Evolutionary conservation across 768 basidiomycete species (phyloP).

Genomic region (Sutorius australiensis): DNA sequence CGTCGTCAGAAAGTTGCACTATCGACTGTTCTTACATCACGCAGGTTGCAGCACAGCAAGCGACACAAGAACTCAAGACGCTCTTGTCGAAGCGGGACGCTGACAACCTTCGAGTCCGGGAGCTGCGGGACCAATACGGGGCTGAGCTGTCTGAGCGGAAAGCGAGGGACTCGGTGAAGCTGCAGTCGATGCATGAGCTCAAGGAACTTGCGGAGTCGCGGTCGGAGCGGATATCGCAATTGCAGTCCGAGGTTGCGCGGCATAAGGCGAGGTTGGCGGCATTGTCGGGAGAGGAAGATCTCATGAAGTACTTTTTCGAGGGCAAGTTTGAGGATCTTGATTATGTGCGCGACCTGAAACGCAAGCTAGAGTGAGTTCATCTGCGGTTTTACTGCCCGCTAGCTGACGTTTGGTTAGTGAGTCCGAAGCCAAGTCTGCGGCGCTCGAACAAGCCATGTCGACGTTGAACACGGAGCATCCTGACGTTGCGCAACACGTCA

Average conservation of each 20-base stretch:
- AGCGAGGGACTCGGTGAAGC: slow-evolving; percentile 56
- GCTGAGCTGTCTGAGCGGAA: slow-evolving; percentile 69
- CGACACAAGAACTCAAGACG: slow-evolving; percentile 59
- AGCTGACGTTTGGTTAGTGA: slow-evolving; percentile 38
- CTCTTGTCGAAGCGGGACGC: slow-evolving; percentile 61
- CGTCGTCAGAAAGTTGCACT: slow-evolving; percentile 19
- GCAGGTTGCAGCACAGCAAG: slow-evolving; percentile 43
- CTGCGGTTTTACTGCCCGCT: not conserved
- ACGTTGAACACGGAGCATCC: slow-evolving; percentile 46
- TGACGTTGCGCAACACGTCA: slow-evolving; percentile 48
- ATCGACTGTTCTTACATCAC: slow-evolving; percentile 11
- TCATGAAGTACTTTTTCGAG: slow-evolving; percentile 66
- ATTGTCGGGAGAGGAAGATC: slow-evolving; percentile 61
- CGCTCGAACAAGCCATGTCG: slow-evolving; percentile 50
- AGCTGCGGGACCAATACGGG: slow-evolving; percentile 61
- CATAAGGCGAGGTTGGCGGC: slow-evolving; percentile 78
- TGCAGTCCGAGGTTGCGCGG: slow-evolving; percentile 70
- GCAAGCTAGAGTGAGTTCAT: slow-evolving; percentile 49
- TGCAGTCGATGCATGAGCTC: slow-evolving; percentile 58
- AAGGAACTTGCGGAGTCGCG: slow-evolving; percentile 63
- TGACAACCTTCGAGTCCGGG: slow-evolving; percentile 66
- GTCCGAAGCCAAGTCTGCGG: slow-evolving; percentile 46
- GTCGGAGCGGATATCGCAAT: slow-evolving; percentile 65
- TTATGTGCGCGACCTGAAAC: slow-evolving; percentile 53
- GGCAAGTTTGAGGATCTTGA: slow-evolving; percentile 49